A percentile compares a stretch with the other conserved stretches of the same genome.
phyloP scores from a whole-genome alignment of 129 eudicot genomes.

The Oenanthe sinensis region DNA sequence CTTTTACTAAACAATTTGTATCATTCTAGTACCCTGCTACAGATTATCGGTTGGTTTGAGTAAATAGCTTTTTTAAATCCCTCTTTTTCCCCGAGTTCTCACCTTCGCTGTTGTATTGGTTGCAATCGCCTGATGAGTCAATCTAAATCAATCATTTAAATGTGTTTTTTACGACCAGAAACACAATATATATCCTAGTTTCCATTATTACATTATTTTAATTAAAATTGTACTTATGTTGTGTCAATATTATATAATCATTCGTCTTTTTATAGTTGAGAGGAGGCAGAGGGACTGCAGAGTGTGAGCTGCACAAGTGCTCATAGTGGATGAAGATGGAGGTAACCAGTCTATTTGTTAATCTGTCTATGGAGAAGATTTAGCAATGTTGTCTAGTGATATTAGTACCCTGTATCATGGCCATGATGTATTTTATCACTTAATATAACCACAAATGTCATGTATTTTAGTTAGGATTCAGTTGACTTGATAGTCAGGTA shows the following conservation, averaged over 20 bases:
- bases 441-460: background rate
- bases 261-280: background rate
- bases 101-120: background rate
- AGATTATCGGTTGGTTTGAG: background rate
- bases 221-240: background rate
- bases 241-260: background rate
- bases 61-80: background rate
- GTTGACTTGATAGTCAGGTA: background rate
- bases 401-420: background rate
- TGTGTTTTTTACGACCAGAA: background rate
- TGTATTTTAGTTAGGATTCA: background rate
- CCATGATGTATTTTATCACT: constrained; percentile 10
- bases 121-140: background rate
- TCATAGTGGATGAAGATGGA: constrained; percentile 11
- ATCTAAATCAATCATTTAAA: background rate
- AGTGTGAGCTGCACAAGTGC: constrained; percentile 10
- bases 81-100: background rate
- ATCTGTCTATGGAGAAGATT: background rate
- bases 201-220: background rate
- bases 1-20: background rate
- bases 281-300: background rate
- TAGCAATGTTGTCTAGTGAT: background rate
- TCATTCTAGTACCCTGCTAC: background rate
- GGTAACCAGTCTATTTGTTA: constrained; percentile 17
- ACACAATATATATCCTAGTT: background rate